Evolutionary conservation across 148 eudicot genomes (phyloP), one percentile per base, ranked within the genome.

Genomic region (Amaranthus palmeri): DNA sequence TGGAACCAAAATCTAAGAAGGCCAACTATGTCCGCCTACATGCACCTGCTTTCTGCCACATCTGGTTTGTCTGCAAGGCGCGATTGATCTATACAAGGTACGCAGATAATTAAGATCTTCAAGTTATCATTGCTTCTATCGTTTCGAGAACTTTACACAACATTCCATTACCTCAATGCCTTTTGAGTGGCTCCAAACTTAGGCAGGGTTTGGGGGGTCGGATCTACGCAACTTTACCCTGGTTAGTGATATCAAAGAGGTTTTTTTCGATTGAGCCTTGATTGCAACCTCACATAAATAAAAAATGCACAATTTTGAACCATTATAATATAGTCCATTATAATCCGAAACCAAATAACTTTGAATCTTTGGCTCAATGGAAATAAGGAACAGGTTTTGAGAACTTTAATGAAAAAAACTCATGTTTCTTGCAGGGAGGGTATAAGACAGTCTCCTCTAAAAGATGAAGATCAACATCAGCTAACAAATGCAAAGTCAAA

Each of bases 11-110:
- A 81, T 95, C 99, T 9, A 85, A 81, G 79, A 91, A 90, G 82
- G 96, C 97, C 67, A 88, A 81, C 10, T 83, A 85, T 74, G 89
- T 95, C 25, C 78, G 79, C 25, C 45, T 48, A 70, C 71, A 84
- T 10, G 97, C 97, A 49, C 96, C 96, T 59, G 61, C 50, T 63
- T 85, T 74, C 80, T 95, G 99, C 75, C 88, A 86, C 70, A 89
- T 95, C 68, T 86, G 86, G 86, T 91, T 95, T 66, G 64, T 87
- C 57, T 95, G 99, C 83, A 91, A 91, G 73, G 90, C 90, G 12
- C 71, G 77, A 66, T 83, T 86, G 5, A 86, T 89, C 59, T 57
- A 78, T 78, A 86, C 92, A 25, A 95, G 99, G 97, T 93, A 76
- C 15, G 44, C 68, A 13, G 8, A 6, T 64, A 12, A 12, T 18